A percentile compares a stretch with the other conserved stretches of the same genome.
These are phyloP conservation scores for Verticillium albo-atrum DNA, from an alignment of 2,329 filamentous ascomycete species.

Conservation along the genomic window DNA sequence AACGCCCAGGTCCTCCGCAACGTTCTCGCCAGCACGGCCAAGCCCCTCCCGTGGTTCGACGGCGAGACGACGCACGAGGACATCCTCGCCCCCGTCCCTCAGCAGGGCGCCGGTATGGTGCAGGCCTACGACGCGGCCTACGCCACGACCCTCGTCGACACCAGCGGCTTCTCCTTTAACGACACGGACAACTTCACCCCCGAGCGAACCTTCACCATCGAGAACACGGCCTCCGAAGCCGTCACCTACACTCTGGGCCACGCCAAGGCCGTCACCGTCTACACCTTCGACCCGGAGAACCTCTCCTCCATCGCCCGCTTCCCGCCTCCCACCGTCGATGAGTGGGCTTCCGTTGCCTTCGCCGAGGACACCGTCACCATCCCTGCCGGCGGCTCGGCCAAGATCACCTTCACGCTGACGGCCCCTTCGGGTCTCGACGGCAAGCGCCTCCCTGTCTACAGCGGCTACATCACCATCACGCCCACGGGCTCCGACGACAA, in stretches of 20 bases:
- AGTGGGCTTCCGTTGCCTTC: not conserved
- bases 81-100: slow-evolving; percentile 27
- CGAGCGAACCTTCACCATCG: slow-evolving; percentile 30
- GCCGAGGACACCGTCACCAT: slow-evolving; percentile 18
- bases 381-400: slow-evolving; percentile 17
- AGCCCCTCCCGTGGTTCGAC: slow-evolving; percentile 23
- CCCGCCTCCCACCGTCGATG: slow-evolving; percentile 13
- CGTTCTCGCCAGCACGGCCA: slow-evolving; percentile 24
- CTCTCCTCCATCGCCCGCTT: slow-evolving; percentile 6
- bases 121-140: slow-evolving; percentile 35
- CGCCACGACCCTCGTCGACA: slow-evolving; percentile 28
- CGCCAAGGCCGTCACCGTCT: slow-evolving; percentile 29
- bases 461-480: slow-evolving; percentile 36
- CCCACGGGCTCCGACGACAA: slow-evolving; percentile 22
- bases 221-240: slow-evolving; percentile 29
- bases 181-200: slow-evolving; percentile 34
- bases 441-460: slow-evolving; percentile 33
- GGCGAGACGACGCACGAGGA: slow-evolving; percentile 10
- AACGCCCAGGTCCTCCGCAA: slow-evolving; percentile 18
- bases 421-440: slow-evolving; percentile 21
- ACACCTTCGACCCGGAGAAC: slow-evolving; percentile 21
- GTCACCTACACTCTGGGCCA: slow-evolving; percentile 33
- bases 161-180: slow-evolving; percentile 36
- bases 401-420: slow-evolving; percentile 21
- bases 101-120: slow-evolving; percentile 38